Conservation (phyloP, 2,329 filamentous ascomycete genomes). For the Fusarium sp. region DNA sequence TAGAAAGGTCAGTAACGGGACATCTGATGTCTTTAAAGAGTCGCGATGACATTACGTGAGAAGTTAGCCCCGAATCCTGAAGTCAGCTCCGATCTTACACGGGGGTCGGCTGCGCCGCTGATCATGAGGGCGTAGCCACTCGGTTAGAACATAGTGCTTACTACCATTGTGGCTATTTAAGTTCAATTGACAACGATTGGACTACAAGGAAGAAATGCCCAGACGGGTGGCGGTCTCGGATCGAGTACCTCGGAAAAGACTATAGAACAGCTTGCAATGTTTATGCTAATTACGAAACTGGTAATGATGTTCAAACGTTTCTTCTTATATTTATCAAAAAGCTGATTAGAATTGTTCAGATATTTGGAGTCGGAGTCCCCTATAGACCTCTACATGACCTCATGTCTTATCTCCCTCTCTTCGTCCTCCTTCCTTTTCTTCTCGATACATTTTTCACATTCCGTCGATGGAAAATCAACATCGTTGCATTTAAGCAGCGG, state of each 20-base stretch:
- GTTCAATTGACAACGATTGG: background rate
- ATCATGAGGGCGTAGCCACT: background rate
- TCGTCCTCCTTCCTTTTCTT: background rate
- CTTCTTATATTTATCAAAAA: background rate
- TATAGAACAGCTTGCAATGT: background rate
- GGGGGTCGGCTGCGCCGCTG: background rate
- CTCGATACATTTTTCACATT: background rate
- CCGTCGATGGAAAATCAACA: background rate
- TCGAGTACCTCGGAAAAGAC: background rate
- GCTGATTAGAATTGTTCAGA: accelerated
- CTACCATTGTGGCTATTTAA: background rate
- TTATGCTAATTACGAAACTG: background rate
- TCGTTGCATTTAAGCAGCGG: background rate
- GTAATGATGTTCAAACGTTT: background rate
- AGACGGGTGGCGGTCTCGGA: background rate
- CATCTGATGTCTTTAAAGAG: background rate
- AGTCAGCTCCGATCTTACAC: background rate
- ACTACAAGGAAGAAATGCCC: background rate
- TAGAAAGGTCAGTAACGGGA: accelerated
- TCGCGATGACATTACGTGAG: slow-evolving; percentile 2
- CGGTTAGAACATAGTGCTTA: background rate
- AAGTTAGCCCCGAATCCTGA: background rate
- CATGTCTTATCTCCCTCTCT: background rate
- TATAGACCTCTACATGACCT: background rate
- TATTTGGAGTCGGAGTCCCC: too few relatives aligned